A percentile compares a stretch with the other conserved stretches of the same genome.
Conservation (phyloP, 2,329 filamentous ascomycete genomes). For the Cercospora sp. region DNA sequence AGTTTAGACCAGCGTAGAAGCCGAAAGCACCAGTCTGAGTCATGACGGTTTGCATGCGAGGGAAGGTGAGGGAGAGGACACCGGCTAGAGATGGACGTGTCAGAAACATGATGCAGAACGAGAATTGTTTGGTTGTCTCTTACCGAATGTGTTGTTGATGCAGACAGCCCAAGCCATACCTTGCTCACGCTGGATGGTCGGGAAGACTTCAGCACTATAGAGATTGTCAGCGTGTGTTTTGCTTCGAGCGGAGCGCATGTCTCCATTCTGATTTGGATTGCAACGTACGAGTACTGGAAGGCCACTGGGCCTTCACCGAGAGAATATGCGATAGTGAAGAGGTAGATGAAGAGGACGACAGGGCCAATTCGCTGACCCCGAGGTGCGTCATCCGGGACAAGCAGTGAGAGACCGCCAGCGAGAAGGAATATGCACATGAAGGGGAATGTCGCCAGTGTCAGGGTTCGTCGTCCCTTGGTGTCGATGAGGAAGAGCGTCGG, state of each 20-base stretch:
- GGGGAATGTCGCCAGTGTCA: slow-evolving; percentile 46
- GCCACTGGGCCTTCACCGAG: slow-evolving; percentile 47
- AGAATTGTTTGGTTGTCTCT: not conserved
- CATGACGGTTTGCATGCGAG: slow-evolving; percentile 51
- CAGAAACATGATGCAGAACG: not conserved
- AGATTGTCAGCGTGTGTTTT: not conserved
- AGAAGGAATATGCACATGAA: slow-evolving; percentile 53
- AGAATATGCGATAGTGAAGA: slow-evolving; percentile 55
- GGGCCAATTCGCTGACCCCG: slow-evolving; percentile 41
- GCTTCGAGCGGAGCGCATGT: not conserved
- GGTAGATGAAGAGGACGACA: slow-evolving; percentile 47
- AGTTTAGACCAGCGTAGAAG: slow-evolving; percentile 59
- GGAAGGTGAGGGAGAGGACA: slow-evolving; percentile 46
- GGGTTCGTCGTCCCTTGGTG: slow-evolving; percentile 46
- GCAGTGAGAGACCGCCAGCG: slow-evolving; percentile 48
- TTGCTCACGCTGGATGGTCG: slow-evolving; percentile 47
- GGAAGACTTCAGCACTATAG: slow-evolving; percentile 46
- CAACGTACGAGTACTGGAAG: slow-evolving; percentile 41
- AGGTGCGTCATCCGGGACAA: slow-evolving; percentile 31
- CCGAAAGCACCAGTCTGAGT: slow-evolving; percentile 55
- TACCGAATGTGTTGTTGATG: slow-evolving; percentile 55
- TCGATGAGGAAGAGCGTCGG: slow-evolving; percentile 51
- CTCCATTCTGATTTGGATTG: not conserved
- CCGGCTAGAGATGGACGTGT: slow-evolving; percentile 43
- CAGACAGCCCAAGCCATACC: slow-evolving; percentile 56